Base-by-base conservation (phyloP, 2,329 filamentous ascomycete species). In the Chrysoporthe austroafricana region DNA sequence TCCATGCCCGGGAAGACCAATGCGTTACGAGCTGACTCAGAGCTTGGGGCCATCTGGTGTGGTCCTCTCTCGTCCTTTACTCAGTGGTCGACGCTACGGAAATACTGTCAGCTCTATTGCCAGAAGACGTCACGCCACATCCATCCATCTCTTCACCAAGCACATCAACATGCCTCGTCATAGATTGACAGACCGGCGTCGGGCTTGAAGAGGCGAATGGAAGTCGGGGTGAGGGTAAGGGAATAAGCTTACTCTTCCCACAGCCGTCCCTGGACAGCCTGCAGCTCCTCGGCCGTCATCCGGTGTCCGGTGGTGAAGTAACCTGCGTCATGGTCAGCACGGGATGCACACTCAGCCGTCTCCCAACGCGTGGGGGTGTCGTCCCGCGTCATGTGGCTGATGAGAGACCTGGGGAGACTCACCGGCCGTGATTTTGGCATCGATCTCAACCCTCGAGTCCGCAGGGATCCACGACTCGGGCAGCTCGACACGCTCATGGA, bases 351-450 rank as follows among this genome's bases (percentile, higher is more conserved):
- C 4, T 14, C 26, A 26, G 26, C 26, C 26, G 26, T 26, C 21
- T 54, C 11, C 13, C 50, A 16, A 6, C n/a, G 16, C 16, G 18
- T 48, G 16, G 18, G 44, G 44, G 44, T 39, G 6, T 39, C 9
- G 36, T 39, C 36, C 6, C 50, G 46, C 8, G 8, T 48, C 14
- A 36, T 11, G 18, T 43, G 57, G 26, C 26, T 26, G 9, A 36
- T 39, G 39, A n/a, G 14, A 16, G 14, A 43, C 13, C 18, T 44
- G 62, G 61, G 50, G 50, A 44, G 66, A 81, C 88, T 80, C 81
- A 93, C 91, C 96, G 69, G 95, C 94, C 73, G 95, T 96, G 77
- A 98, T 97, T 84, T 98, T 98, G 68, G 96, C 96, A 79, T 98
- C 96, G 76, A 98, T 99, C 79, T 99, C 96, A n/a, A 98, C 96